Base-by-base conservation (phyloP, 495 filamentous ascomycete genomes). In the Paragyromitra xinjiangensis region DNA sequence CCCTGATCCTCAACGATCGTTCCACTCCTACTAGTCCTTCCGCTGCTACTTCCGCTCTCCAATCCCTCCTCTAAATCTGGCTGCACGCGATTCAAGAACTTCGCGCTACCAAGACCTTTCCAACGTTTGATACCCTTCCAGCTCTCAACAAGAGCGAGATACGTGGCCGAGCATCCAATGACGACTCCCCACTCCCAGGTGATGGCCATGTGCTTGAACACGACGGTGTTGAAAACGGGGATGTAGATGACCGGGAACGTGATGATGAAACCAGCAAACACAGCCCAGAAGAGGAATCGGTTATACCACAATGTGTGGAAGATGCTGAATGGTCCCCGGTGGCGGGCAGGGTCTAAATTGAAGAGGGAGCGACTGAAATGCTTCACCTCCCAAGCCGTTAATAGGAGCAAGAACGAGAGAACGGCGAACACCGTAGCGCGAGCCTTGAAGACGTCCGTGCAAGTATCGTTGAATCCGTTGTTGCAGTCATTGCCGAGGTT, bases 361-460 rank as follows among this genome's bases (percentile, higher is more conserved):
- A 89, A 89, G 26, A 89, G 80, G 4, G 84, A 86, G 63, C 86
- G 87, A 0, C 84, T 84, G 75, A 89, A 87, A 72, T 88, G 86
- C 75, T 88, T 88, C 69, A 88, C 86, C 74, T 89, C 88, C 86
- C 87, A 88, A 22, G 88, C 88, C n/a, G 86, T 88, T 76, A 89
- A 82, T 29, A 90, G 84, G 0, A 88, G 82, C 40, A 88, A 84
- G 83, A 88, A 89, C 26, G 86, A 88, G 1, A 90, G 86, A 67
- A 89, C 91, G 12, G 89, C 90, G 77, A 91, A 93, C 0, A 88
- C 90, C 1, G 91, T 90, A 6, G 91, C 91, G 11, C 91, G 89
- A 3, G 91, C 91, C 8, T 89, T 89, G 85, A 87, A 90, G 8
- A 89, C 87, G 8, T 82, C 79, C 40, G 84, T 84, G 79, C 88